Base-by-base conservation (phyloP, 148 eudicot species). In the Dianthus caryophyllus region DNA sequence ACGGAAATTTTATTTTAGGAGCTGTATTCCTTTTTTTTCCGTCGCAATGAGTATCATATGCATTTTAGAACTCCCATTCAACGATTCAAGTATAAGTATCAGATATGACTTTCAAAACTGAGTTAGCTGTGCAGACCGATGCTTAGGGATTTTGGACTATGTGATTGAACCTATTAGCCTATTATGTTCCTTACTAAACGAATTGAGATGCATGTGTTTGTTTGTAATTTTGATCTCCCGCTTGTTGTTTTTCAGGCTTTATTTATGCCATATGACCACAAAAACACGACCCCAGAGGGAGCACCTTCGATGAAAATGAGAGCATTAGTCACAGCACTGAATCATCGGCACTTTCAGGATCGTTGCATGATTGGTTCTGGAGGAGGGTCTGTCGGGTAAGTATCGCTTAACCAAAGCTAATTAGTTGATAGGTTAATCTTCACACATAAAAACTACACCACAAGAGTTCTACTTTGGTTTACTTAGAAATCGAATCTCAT, bases 241-340 rank as follows among this genome's bases (percentile, higher is more conserved):
- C 18, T 62, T 33, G 11, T 63, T 71, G 71, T 71, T 73, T n/a
- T 70, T 20, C 77, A 93, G 98, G 98, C 98, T 57, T 65, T 93
- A 69, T 93, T 93, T 78, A 93, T 93, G 98, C 98, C 98, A 67
- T 93, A 93, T 50, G 98, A 93, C 82, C 98, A 93, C 86, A 89
- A 83, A 77, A 93, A 93, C 66, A 81, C 83, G 16, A 93, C 98
- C 14, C 98, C 98, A 39, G 82, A 74, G 71, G 98, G 95, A 76
- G 67, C 68, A 49, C 70, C 77, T 68, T 80, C 91, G n/a, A 73
- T 70, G 26, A 84, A 77, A 71, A 84, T 89, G 83, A 84, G 70
- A 81, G 70, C 79, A 69, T 76, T 93, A 81, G 91, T 89, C 71
- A 82, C 85, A 63, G 79, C 73, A 41, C 72, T 93, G 70, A 93